These are phyloP conservation scores for Taiozyma onychis DNA, from an alignment of 1,139 yeast species.

Conservation along the genomic window DNA sequence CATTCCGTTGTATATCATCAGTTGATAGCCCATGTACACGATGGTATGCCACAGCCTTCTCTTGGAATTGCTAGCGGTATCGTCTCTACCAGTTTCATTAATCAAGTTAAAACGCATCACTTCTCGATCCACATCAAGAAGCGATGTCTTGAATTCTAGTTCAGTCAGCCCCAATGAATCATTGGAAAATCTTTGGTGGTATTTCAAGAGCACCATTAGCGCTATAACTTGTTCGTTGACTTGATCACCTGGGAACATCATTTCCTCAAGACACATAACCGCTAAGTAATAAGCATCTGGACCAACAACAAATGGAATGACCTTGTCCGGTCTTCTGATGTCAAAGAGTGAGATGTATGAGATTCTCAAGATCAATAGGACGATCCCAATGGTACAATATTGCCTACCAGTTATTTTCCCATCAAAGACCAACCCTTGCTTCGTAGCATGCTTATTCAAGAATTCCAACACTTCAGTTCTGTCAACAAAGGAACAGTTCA, in stretches of 20 bases:
- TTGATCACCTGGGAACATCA: neutral
- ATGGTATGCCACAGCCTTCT: neutral
- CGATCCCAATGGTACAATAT: neutral
- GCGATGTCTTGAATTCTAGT: neutral
- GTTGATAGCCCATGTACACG: neutral
- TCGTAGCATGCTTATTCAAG: neutral
- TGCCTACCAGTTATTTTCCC: neutral
- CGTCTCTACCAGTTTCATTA: neutral
- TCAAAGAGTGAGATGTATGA: constrained; percentile 5
- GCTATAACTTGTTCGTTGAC: neutral
- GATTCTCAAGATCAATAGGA: constrained; percentile 2
- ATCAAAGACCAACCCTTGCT: neutral
- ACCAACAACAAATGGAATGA: neutral
- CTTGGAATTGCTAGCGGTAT: neutral
- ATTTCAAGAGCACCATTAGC: neutral
- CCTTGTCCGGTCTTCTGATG: constrained; percentile 1
- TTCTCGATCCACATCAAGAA: neutral
- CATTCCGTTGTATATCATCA: neutral
- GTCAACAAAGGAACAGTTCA: constrained; percentile 2
- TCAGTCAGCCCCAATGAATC: neutral
- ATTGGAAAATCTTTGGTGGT: neutral
- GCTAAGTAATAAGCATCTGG: constrained; percentile 6
- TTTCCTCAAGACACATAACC: constrained; percentile 4
- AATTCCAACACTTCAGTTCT: constrained; percentile 1
- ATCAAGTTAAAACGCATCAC: neutral